Percentiles rank a stretch among this genome's conserved stretches.
phyloP scores from a whole-genome alignment of 148 eudicot species.

The Camellia japonica region DNA sequence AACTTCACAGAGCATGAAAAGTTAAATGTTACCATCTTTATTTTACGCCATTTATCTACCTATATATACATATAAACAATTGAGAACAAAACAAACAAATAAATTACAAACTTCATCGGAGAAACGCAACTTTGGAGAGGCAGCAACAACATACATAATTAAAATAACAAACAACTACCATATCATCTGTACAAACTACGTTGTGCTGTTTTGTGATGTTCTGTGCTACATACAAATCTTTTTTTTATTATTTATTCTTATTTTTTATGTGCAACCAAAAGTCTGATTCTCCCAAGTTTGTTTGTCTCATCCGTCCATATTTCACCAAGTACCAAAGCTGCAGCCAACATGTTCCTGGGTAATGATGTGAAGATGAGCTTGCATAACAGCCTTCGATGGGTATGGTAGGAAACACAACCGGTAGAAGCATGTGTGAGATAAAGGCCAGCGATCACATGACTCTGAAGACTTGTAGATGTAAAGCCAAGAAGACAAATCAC shows the following conservation, averaged over 20 bases:
- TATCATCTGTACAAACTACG: neutral
- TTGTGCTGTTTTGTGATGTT: no score
- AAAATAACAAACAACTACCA: neutral
- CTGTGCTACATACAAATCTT: neutral
- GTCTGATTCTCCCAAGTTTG: neutral
- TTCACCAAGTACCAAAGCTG: slow-evolving; percentile 13
- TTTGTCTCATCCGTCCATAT: neutral
- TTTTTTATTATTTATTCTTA: no score
- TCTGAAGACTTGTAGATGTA: slow-evolving; percentile 50
- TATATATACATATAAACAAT: no score
- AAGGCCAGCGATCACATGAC: slow-evolving; percentile 48
- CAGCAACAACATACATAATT: neutral
- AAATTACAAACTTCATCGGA: neutral
- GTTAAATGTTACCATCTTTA: no score
- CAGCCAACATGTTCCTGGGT: slow-evolving; percentile 75
- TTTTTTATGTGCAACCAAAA: slow-evolving; percentile 24
- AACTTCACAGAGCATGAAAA: no score
- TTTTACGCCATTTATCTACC: no score
- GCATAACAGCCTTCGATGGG: slow-evolving; percentile 45
- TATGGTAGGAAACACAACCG: slow-evolving; percentile 24
- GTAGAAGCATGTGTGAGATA: slow-evolving; percentile 91
- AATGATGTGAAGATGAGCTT: slow-evolving; percentile 47
- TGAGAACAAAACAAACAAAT: neutral
- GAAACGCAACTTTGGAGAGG: neutral
- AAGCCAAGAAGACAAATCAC: slow-evolving; percentile 67